Base-by-base conservation (phyloP, 192 early-diverging fungal species). In the Piromyces sp. region DNA sequence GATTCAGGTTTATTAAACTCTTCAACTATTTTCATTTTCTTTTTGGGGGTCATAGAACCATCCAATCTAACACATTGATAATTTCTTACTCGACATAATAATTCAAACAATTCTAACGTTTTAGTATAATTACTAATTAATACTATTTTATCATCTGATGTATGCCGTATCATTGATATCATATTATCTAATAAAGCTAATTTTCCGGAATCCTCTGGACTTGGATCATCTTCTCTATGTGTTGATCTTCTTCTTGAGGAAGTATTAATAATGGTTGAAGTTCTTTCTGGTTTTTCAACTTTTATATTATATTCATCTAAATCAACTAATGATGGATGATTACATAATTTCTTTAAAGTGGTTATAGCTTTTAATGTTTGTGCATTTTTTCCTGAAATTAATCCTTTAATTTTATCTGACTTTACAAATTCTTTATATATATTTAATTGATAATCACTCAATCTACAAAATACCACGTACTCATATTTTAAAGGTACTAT, bases 91-190 rank as follows among this genome's bases (percentile, higher is more conserved):
- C 88, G 86, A 79, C 96, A 99, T 80, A 96, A 89, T n/a, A 90
- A 88, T 82, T 98, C 95, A 84, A 99, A 95, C 78, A 97, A 84
- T 84, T 99, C 95, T 79, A 98, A 86, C 5, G 98, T 98, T 85
- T 99, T 97, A 0, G 98, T 99, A 87, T 98, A 99, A 84, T 99
- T 99, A 37, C 94, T 95, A 79, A 99, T 98, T 19, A 99, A 87
- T 17, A 99, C 98, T 84, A 99, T 97, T 86, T 99, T 99, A 86
- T 98, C 97, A 17, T 88, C 86, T 33, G 88, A 85, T 15, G 92
- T 91, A 89, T 80, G 80, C 78, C 58, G 31, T 38, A 38, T 91
- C 79, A 84, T 86, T 5, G 42, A 82, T 30, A 91, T 81, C 87
- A 90, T 87, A 68, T 83, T 81, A 29, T 88, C 86, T 81, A 91